These are phyloP conservation scores for Amanita pseudoporphyria DNA, from an alignment of 768 basidiomycete species.

Conservation along the genomic window DNA sequence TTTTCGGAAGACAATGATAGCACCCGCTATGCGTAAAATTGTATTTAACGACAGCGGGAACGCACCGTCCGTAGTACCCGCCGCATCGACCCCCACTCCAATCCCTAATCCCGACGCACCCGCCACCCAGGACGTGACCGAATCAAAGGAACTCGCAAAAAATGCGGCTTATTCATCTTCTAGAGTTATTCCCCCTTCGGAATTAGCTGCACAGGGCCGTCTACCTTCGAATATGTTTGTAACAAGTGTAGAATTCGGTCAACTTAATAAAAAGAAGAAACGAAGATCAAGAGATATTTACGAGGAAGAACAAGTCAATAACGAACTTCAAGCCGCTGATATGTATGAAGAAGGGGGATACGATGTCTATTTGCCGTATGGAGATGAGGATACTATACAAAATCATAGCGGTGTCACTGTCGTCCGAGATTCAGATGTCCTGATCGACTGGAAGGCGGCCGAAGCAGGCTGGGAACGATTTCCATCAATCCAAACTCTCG, in stretches of 20 bases:
- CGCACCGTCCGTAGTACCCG: background rate
- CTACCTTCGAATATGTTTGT: slow-evolving; percentile 6
- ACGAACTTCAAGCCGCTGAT: background rate
- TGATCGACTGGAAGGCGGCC: background rate
- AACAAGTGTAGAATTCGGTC: slow-evolving; percentile 6
- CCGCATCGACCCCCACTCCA: background rate
- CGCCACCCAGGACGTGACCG: background rate
- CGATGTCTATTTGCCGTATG: background rate
- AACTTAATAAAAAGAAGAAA: background rate
- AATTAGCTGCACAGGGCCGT: background rate
- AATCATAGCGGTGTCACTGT: background rate
- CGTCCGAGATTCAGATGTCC: background rate
- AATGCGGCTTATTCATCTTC: background rate
- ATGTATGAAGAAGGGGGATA: background rate
- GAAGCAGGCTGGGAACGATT: background rate
- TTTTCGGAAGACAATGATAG: slow-evolving; percentile 43
- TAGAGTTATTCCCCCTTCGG: slow-evolving; percentile 2
- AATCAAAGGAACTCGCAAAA: background rate
- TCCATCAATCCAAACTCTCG: background rate
- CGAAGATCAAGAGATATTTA: background rate
- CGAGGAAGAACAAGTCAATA: background rate
- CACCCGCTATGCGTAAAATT: slow-evolving; percentile 39
- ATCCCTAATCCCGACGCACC: background rate
- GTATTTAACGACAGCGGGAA: slow-evolving; percentile 28
- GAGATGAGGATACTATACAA: background rate